Base-by-base conservation (phyloP, 352 stramenopile species). In the Globisporangium perplexum region DNA sequence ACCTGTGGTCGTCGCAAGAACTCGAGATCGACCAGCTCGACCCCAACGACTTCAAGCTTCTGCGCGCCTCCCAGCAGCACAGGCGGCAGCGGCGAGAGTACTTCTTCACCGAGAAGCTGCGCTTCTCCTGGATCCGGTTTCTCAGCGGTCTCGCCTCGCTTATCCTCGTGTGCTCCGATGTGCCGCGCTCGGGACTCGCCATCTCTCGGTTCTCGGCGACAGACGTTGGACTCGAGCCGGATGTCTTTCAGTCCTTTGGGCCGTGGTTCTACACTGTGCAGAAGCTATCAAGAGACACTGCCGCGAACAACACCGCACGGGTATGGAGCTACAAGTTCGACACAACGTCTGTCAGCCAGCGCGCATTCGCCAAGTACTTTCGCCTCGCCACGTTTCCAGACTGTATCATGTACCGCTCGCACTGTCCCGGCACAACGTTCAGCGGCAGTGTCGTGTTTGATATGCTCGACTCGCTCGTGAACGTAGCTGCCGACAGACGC, bases 311-410 rank as follows among this genome's bases (percentile, higher is more conserved):
- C 1, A 71, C 52, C 2, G 55, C 55, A 7, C 52, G 53, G 4
- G 50, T 71, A 0, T 71, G 65, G 68, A 69, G 44, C 31, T 76
- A 76, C 65, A 76, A 76, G 41, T 72, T 60, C 10, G 69, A 77
- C 35, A 72, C 65, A 6, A 72, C 63, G 23, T 77, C 63, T 0
- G 56, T 74, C 26, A 51, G 38, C 0, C 71, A 59, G 57, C 62
- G 66, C 0, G 63, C 65, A 7, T 70, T 77, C 45, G 63, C 55
- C 18, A 47, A 47, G 1, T 66, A 55, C 12, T 54, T 70, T 28
- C 18, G 39, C 4, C 33, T 62, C 14, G 5, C 47, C 2, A 36
- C 55, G 4, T 77, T 69, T 20, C 69, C 66, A 1, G 44, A 51
- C 11, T 77, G 69, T 33, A 44, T 77, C 17, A 41, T 71, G n/a